These are phyloP conservation scores for Globisporangium echinulatum DNA, from an alignment of 352 stramenopile species.

Conservation along the genomic window DNA sequence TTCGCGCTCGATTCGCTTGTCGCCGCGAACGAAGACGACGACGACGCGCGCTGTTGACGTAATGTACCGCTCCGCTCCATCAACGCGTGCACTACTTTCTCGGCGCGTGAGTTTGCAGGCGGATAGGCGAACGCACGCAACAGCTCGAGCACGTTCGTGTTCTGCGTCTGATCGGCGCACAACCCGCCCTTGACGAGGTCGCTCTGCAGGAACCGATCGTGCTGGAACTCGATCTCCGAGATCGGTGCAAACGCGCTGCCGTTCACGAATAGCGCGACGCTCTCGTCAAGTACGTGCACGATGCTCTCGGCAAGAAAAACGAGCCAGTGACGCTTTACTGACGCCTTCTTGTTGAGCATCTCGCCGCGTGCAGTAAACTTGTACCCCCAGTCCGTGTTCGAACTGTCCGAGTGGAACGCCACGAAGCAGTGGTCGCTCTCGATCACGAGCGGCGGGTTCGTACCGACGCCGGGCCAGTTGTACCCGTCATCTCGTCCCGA, in stretches of 20 bases:
- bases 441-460: conserved; percentile 64
- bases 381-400: conserved; percentile 81
- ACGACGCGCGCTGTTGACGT: conserved; percentile 12
- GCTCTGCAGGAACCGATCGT: conserved; percentile 53
- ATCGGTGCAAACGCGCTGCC: conserved; percentile 40
- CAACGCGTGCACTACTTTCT: conserved; percentile 37
- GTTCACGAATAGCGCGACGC: conserved; percentile 40
- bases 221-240: conserved; percentile 36
- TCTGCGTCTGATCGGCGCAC: conserved; percentile 35
- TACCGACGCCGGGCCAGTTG: conserved; percentile 75
- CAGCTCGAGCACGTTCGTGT: conserved; percentile 46
- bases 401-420: conserved; percentile 78
- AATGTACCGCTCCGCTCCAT: conserved; percentile 20
- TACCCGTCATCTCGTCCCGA: conserved; percentile 63
- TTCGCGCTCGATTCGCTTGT: conserved; percentile 29
- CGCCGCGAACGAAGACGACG: conserved; percentile 27
- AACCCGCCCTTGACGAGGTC: conserved; percentile 65
- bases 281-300: conserved; percentile 46
- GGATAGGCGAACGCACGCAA: conserved; percentile 53
- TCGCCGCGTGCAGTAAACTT: conserved; percentile 68
- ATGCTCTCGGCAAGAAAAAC: conserved; percentile 40
- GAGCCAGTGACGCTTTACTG: conserved; percentile 58
- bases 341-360: conserved; percentile 52
- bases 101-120: conserved; percentile 29
- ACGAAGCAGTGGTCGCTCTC: conserved; percentile 76